Evolutionary conservation across 441 rosid species (phyloP).

Genomic region (Erodium moschatum): DNA sequence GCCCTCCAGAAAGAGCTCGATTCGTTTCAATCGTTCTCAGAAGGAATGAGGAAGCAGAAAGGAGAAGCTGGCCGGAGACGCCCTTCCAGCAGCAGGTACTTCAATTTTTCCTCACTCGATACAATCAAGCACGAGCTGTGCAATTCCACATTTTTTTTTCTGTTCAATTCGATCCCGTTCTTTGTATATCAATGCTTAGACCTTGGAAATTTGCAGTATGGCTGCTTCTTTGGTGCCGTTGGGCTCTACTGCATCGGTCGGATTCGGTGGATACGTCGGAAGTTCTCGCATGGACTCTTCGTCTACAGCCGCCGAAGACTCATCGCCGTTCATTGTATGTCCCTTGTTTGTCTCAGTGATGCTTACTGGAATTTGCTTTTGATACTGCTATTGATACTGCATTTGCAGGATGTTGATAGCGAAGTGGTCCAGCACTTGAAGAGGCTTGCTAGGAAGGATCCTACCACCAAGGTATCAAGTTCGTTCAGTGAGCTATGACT

Average conservation of each 20-base stretch:
- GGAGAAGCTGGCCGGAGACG: constrained; percentile 79
- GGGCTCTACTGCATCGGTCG: constrained; percentile 52
- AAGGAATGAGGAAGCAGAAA: constrained; percentile 65
- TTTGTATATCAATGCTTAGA: neutral
- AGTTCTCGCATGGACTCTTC: constrained; percentile 67
- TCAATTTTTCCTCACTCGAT: no score
- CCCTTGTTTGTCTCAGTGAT: no score
- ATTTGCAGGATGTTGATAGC: constrained; percentile 61
- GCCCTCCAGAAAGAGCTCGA: neutral
- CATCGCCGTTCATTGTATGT: constrained; percentile 41
- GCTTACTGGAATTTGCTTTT: neutral
- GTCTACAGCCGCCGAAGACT: constrained; percentile 36
- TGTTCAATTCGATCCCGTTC: constrained; percentile 8
- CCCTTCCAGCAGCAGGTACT: constrained; percentile 93
- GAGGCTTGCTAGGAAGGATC: constrained; percentile 80
- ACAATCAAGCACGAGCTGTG: no score
- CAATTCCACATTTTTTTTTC: neutral
- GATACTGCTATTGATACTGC: constrained; percentile 11
- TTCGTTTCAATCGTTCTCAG: neutral
- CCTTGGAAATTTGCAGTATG: constrained; percentile 37
- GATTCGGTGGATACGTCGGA: constrained; percentile 94
- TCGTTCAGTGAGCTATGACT: no score
- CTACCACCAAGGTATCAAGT: constrained; percentile 64
- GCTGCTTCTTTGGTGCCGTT: constrained; percentile 79
- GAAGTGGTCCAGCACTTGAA: constrained; percentile 78